Percentiles rank a stretch among this genome's conserved stretches.
These are phyloP conservation scores for Neocucurbitaria cava DNA, from an alignment of 2,329 filamentous ascomycete genomes.

Conservation along the genomic window DNA sequence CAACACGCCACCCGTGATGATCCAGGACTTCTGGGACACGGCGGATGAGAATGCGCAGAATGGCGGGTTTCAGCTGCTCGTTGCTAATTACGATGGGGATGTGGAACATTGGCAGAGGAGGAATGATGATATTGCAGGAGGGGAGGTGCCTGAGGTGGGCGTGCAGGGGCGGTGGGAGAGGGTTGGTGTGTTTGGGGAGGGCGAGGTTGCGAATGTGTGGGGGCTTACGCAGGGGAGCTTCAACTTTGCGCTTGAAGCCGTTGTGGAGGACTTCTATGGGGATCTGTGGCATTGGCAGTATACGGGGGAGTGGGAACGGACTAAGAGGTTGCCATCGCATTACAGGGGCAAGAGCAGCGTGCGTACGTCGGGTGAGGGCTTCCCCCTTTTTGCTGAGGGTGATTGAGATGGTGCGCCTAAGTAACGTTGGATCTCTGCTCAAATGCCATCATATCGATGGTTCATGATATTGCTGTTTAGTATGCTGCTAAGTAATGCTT, in stretches of 20 bases:
- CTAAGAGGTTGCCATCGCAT: not conserved
- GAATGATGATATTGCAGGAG: not conserved
- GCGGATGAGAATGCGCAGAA: not conserved
- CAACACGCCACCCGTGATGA: conserved; percentile 9
- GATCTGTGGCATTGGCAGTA: not conserved
- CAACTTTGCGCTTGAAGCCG: not conserved
- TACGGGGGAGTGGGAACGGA: not conserved
- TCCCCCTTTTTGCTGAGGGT: too few species aligned
- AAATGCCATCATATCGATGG: not conserved
- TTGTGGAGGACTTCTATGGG: not conserved
- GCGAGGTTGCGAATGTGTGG: not conserved
- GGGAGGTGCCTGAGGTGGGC: not conserved
- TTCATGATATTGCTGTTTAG: not conserved
- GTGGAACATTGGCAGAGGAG: conserved; percentile 5
- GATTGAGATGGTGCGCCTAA: too few species aligned
- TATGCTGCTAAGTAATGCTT: conserved; percentile 1
- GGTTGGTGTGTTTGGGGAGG: not conserved
- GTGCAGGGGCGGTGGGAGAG: not conserved
- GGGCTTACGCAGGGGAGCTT: not conserved
- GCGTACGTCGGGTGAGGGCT: too few species aligned
- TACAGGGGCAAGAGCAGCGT: too few species aligned
- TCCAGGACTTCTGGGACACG: conserved; percentile 3
- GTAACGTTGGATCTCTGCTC: too few species aligned
- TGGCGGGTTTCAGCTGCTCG: conserved; percentile 6
- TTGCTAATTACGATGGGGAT: not conserved